These are phyloP conservation scores for Aspergillus sp. DNA, from an alignment of 2,329 filamentous ascomycete species.

Conservation along the genomic window DNA sequence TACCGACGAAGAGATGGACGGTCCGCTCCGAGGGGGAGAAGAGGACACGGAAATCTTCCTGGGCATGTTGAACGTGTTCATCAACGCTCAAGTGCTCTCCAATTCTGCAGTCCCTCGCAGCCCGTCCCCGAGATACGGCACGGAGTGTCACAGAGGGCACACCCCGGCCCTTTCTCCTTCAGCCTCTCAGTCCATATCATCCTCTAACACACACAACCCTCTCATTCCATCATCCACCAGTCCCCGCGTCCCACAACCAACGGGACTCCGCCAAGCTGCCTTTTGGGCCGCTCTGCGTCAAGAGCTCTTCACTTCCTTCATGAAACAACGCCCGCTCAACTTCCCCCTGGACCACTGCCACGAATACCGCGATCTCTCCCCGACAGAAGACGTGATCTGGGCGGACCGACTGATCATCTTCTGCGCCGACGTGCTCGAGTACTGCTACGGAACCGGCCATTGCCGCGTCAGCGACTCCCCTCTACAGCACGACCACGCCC, in stretches of 20 bases:
- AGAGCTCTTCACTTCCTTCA: constrained; percentile 49
- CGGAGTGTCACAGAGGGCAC: too few relatives aligned
- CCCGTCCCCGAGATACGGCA: too few relatives aligned
- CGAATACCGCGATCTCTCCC: constrained; percentile 33
- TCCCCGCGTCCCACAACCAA: too few relatives aligned
- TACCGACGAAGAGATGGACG: constrained; percentile 44
- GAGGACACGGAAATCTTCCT: constrained; percentile 22
- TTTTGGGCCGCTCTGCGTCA: constrained; percentile 52
- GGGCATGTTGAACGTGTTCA: constrained; percentile 20
- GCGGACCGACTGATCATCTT: constrained; percentile 57
- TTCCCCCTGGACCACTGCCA: constrained; percentile 40
- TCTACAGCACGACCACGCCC: too few relatives aligned
- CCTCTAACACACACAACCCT: background rate
- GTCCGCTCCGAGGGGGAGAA: constrained; percentile 18
- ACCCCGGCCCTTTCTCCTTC: too few relatives aligned
- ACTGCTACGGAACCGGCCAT: constrained; percentile 51
- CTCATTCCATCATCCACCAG: too few relatives aligned
- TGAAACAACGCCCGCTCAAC: constrained; percentile 39
- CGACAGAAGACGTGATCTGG: constrained; percentile 34
- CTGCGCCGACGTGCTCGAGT: constrained; percentile 63
- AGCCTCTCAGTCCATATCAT: background rate
- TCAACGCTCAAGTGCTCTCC: constrained; percentile 18
- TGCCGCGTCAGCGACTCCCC: background rate
- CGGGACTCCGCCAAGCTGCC: constrained; percentile 42
- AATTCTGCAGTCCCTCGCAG: too few relatives aligned